Evolutionary conservation across 768 basidiomycete species (phyloP), one percentile per base, ranked within the genome.

Genomic region (Xerocomellus intermedius): DNA sequence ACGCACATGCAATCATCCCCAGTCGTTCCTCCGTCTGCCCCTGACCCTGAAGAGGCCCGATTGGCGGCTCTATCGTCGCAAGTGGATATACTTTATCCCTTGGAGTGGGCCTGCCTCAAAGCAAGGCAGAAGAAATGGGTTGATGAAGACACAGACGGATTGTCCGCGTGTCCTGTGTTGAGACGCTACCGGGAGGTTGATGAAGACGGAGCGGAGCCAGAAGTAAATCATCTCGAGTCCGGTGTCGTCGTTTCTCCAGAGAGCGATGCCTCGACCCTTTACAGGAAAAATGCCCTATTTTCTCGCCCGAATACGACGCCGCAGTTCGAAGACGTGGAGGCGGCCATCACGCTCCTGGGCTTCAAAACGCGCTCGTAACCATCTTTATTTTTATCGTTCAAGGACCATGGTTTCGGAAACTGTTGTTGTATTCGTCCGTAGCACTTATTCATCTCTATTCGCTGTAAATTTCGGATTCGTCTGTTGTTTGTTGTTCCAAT

Each of bases 91-190:
- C 75, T 79, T 22, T 77, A 77, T 30, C 85, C 86, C 13, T 73
- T 90, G 52, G 88, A 89, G 63, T 89, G 86, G 86, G 87, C 87
- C 0, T 89, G 87, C 69, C 85, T 85, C 42, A 74, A 72, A 26
- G 73, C 70, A 45, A 70, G 76, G 52, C 67, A 67, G 46, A 73
- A 58, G 41, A 60, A 48, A 24, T 54, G 69, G 59, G 44, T 16
- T 19, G 66, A 70, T 49, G 64, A 63, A 52, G 59, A 68, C 26
- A 47, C 58, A 49, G 57, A 60, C n/a, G 44, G 41, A 13, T 33
- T 49, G 7, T 41, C 42, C 28, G n/a, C 52, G 37, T 57, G 39
- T 61, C 47, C 56, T 17, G 48, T 56, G 43, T 50, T 46, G 55
- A 42, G 47, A 42, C 35, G 36, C 13, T 42, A 39, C 19, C 42